Evolutionary conservation across 345 rosid genomes (phyloP).

Genomic region (Syzygium jambos): DNA sequence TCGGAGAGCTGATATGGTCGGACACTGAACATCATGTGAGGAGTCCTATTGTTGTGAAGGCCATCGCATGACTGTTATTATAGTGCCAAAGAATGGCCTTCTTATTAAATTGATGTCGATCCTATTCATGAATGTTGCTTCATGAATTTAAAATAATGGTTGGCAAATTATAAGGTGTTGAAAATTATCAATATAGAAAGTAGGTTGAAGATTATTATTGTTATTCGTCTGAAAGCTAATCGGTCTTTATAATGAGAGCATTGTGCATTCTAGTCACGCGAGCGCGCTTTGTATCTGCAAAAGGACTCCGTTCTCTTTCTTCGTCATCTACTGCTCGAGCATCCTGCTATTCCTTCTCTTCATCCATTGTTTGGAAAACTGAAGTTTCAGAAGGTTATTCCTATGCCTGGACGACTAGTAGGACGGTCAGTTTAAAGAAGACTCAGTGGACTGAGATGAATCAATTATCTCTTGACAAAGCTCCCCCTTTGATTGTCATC

Average conservation of each 20-base stretch:
- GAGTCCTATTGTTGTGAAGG: background rate
- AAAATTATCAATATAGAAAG: background rate
- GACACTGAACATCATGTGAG: slow-evolving; percentile 12
- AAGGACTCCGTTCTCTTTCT: background rate
- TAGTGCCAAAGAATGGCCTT: background rate
- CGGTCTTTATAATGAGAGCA: background rate
- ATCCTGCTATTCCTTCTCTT: background rate
- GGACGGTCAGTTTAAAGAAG: background rate
- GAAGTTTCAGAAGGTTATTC: background rate
- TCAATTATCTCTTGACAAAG: background rate
- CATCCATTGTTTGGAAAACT: background rate
- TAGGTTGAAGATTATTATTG: background rate
- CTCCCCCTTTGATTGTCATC: background rate
- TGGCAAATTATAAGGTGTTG: background rate
- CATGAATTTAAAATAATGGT: background rate
- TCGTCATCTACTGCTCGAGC: background rate
- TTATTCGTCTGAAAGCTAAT: background rate
- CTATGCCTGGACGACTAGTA: background rate
- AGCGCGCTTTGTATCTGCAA: background rate
- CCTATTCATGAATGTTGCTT: background rate
- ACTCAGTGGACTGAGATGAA: background rate
- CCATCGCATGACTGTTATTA: background rate
- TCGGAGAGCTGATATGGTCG: background rate
- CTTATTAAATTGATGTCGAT: background rate
- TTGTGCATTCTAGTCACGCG: background rate